phyloP scores from a whole-genome alignment of 2,329 filamentous ascomycete species.

The Fusarium duplospermum region DNA sequence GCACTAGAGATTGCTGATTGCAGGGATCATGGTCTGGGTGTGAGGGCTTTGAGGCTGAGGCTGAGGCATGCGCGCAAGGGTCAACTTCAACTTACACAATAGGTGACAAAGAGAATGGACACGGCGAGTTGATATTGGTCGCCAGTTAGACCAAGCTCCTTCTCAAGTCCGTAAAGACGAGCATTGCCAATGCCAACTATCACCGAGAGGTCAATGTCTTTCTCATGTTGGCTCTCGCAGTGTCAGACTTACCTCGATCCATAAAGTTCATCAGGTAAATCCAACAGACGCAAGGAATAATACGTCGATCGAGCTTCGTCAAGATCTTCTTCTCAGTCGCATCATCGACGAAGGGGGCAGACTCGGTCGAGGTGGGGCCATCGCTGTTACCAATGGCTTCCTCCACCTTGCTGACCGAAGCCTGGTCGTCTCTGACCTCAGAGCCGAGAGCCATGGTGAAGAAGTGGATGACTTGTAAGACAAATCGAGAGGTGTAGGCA shows the following conservation, averaged over 20 bases:
- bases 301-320: conserved; percentile 5
- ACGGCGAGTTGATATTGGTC: conserved; percentile 7
- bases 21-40: background rate
- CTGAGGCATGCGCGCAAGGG: background rate
- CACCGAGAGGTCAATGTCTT: background rate
- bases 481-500: background rate
- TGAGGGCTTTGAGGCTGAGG: background rate
- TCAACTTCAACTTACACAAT: conserved; percentile 1
- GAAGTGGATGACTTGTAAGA: background rate
- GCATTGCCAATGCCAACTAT: conserved; percentile 14
- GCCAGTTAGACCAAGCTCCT: background rate
- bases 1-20: background rate
- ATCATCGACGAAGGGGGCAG: background rate
- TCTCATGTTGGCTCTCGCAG: background rate
- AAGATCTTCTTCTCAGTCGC: conserved; percentile 1
- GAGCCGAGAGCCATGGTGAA: background rate
- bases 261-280: conserved; percentile 12
- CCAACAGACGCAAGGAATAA: conserved; percentile 14
- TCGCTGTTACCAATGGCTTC: background rate
- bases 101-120: conserved; percentile 8
- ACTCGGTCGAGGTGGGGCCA: background rate
- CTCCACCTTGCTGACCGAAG: conserved; percentile 6
- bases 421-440: background rate
- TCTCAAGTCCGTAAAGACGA: conserved; percentile 2
- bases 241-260: conserved; percentile 1